These are phyloP conservation scores for Zasmidium citrigriseum DNA, from an alignment of 2,329 filamentous ascomycete species.

Conservation along the genomic window DNA sequence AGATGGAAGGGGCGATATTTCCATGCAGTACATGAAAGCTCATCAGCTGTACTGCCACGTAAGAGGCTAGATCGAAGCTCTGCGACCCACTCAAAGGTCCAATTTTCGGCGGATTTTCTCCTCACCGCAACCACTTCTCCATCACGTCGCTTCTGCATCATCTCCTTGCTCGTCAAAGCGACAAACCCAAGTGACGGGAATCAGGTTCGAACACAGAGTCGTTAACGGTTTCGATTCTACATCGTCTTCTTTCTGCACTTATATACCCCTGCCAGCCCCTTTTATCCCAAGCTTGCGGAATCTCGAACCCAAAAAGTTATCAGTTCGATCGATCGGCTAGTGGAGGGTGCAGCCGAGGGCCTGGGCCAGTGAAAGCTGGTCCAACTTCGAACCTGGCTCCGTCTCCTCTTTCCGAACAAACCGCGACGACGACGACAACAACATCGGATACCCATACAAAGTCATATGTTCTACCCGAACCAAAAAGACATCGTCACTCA, in stretches of 20 bases:
- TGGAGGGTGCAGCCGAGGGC: neutral
- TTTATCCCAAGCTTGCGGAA: neutral
- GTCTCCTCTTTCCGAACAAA: neutral
- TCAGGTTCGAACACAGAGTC: too few species aligned
- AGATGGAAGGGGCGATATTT: neutral
- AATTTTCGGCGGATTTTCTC: neutral
- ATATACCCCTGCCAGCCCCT: neutral
- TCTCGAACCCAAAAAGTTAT: neutral
- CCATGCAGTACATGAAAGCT: neutral
- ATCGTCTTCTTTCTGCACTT: too few species aligned
- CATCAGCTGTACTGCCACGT: neutral
- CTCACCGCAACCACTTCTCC: neutral
- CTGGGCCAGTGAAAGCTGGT: neutral
- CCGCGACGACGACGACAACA: neutral
- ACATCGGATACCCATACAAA: neutral
- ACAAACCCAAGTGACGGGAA: too few species aligned
- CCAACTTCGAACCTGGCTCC: neutral
- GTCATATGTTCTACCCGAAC: too few species aligned
- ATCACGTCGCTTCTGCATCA: neutral
- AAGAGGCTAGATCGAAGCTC: neutral
- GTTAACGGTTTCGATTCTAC: too few species aligned
- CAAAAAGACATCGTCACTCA: neutral
- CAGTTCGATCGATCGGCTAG: neutral
- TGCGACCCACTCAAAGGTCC: neutral
- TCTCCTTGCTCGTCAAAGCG: neutral